Evolutionary conservation across 2,329 filamentous ascomycete species (phyloP), one percentile per base, ranked within the genome.

Genomic region (Thelonectria olida): DNA sequence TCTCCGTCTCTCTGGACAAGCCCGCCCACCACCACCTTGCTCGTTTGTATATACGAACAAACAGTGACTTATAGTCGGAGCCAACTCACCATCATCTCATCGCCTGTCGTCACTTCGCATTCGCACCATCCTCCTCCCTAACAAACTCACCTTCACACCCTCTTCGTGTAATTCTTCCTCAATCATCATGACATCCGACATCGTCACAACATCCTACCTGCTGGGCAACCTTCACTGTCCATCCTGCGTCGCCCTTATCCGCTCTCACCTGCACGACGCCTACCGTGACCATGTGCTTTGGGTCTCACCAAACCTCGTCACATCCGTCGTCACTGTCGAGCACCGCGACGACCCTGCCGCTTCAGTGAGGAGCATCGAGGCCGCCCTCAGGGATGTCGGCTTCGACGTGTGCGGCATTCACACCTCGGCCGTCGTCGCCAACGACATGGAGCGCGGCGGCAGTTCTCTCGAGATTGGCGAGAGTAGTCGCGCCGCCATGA

Each of bases 211-310:
- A 2, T 89, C 86, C 31, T 87, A 90, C 71, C 82, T 92, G 63
- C 80, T 93, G 67, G 86, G 84, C 63, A 93, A 93, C 75, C 82
- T 93, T n/a, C 91, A 93, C 77, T 93, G 91, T 78, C 88, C 90
- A 13, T 91, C 90, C 62, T 93, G 91, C 74, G 87, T 92, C 50
- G 84, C 85, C 34, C 82, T 84, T 67, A 92, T 93, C 72, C 82
- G 87, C 70, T 79, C 84, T 54, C 82, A 84, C 61, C 78, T 93
- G 60, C 80, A 74, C 60, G 81, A 80, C 44, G 74, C 75, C 19
- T 85, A 78, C 67, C 72, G 68, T 54, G 75, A 71, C 78, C 84
- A 73, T 71, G 79, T 80, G 79, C 80, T 72, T 55, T 88, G 85
- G 78, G 84, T 92, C 27, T 90, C 88, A 64, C 85, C 89, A 61